These are phyloP conservation scores for Aspergillus conjunctus DNA, from an alignment of 495 filamentous ascomycete genomes.

Conservation along the genomic window DNA sequence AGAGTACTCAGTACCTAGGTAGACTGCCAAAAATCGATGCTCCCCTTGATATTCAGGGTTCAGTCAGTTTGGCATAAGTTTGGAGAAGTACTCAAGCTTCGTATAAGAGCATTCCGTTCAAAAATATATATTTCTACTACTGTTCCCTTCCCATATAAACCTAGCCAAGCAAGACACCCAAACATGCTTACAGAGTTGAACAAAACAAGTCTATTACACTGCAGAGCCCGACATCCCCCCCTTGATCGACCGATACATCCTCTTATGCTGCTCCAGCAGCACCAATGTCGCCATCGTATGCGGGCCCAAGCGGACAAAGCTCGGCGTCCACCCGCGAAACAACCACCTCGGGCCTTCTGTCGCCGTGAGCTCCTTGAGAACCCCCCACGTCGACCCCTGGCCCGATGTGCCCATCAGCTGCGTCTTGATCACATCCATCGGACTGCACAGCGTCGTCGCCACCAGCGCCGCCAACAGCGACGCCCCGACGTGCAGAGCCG, in stretches of 20 bases:
- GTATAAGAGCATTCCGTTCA: too few relatives aligned
- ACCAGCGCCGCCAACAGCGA: constrained; percentile 79
- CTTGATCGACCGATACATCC: constrained; percentile 40
- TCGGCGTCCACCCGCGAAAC: constrained; percentile 89
- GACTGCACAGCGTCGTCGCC: constrained; percentile 86
- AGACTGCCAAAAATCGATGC: too few relatives aligned
- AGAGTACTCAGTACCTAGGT: too few relatives aligned
- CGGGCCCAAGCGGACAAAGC: constrained; percentile 76
- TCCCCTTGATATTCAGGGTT: too few relatives aligned
- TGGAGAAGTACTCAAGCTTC: too few relatives aligned
- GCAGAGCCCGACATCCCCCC: background rate
- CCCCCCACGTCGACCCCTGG: constrained; percentile 13
- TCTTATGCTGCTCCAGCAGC: constrained; percentile 82
- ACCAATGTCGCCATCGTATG: constrained; percentile 89
- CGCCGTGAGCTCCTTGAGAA: constrained; percentile 22
- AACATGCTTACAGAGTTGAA: too few relatives aligned
- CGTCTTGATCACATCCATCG: constrained; percentile 91
- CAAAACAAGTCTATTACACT: too few relatives aligned
- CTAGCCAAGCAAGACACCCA: too few relatives aligned
- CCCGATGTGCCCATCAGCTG: constrained; percentile 63
- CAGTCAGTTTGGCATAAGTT: too few relatives aligned
- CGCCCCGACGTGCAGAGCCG: constrained; percentile 76
- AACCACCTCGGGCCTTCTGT: constrained; percentile 61
- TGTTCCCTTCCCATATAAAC: too few relatives aligned
- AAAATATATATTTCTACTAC: too few relatives aligned